Evolutionary conservation across 2,329 filamentous ascomycete species (phyloP).

Genomic region (Bisporella sp.): DNA sequence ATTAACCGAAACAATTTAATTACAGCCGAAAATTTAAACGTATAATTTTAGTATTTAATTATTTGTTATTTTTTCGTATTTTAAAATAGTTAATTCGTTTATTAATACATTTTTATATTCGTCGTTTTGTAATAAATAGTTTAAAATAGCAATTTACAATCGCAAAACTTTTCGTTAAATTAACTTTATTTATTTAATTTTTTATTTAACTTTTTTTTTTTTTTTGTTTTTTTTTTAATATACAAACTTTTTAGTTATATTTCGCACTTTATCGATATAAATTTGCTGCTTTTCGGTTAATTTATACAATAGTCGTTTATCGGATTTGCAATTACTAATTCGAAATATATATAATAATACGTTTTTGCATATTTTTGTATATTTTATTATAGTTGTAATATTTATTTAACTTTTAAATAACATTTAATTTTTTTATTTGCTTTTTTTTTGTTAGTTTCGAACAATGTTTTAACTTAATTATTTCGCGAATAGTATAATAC

Average conservation of each 20-base stretch:
- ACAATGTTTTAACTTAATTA: neutral
- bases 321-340: neutral
- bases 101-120: conserved; percentile 2
- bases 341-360: neutral
- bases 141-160: conserved; percentile 3
- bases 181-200: neutral
- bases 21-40: conserved; percentile 1
- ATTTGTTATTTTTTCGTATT: neutral
- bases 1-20: conserved; percentile 3
- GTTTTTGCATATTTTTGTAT: neutral
- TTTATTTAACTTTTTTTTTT: neutral
- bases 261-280: neutral
- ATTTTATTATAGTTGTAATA: neutral
- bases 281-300: neutral
- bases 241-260: neutral
- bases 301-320: neutral
- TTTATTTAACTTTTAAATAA: neutral
- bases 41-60: conserved; percentile 4
- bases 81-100: neutral
- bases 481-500: neutral
- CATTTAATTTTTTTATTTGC: neutral
- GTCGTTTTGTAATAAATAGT: conserved; percentile 4
- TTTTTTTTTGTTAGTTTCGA: neutral
- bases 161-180: neutral
- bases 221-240: neutral